Evolutionary conservation across 768 basidiomycete genomes (phyloP).

Genomic region (Tricholoma saponaceum): DNA sequence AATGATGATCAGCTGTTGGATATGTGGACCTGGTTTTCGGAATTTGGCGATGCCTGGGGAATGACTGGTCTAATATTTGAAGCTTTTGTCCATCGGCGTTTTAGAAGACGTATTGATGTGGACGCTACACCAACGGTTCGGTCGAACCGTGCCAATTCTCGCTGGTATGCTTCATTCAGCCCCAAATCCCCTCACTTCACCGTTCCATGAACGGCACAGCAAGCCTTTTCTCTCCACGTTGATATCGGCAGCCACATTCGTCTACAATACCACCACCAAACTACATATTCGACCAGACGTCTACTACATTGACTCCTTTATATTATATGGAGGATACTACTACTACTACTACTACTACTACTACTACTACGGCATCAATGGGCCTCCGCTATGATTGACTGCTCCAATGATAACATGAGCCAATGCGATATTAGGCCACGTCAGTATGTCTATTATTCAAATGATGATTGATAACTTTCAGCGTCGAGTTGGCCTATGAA

Average conservation of each 20-base stretch:
- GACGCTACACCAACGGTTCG: neutral
- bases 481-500: too few species aligned
- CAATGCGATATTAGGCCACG: too few species aligned
- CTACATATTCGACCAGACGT: neutral
- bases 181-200: neutral
- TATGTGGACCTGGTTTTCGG: neutral
- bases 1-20: neutral
- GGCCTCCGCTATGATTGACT: too few species aligned
- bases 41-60: neutral
- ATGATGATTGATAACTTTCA: too few species aligned
- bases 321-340: neutral
- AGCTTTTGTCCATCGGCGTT: neutral
- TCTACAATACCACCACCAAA: neutral
- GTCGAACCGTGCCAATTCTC: neutral
- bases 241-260: neutral
- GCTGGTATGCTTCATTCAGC: neutral
- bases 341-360: neutral
- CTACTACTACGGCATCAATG: constrained; percentile 6
- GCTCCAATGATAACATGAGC: too few species aligned
- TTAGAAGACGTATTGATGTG: neutral
- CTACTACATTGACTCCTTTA: neutral
- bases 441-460: too few species aligned
- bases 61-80: neutral
- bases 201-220: neutral
- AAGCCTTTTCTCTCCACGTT: neutral